phyloP scores from a whole-genome alignment of 371 early-diverging fungal species.

The Mucor piriformis region DNA sequence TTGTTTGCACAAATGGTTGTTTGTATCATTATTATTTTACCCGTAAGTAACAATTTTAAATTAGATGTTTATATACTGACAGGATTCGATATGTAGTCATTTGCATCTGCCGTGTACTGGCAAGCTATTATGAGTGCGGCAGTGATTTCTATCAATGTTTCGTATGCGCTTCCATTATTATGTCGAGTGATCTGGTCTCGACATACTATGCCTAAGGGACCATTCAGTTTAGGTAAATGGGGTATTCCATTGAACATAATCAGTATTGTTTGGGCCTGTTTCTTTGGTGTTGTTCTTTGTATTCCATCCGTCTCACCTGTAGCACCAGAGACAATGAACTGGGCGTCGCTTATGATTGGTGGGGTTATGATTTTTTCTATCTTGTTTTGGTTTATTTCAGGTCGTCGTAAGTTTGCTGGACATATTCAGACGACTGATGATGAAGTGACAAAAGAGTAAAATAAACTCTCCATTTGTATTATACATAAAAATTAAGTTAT shows the following conservation, averaged over 20 bases:
- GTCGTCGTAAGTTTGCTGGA: constrained; percentile 22
- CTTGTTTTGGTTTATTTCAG: constrained; percentile 27
- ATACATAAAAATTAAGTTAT: too few relatives aligned
- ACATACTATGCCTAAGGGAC: constrained; percentile 31
- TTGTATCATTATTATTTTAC: constrained; percentile 31
- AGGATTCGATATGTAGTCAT: constrained; percentile 24
- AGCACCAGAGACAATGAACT: constrained; percentile 30
- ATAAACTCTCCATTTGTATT: too few relatives aligned
- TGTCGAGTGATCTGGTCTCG: constrained; percentile 35
- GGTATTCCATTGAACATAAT: constrained; percentile 31
- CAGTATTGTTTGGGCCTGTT: constrained; percentile 30
- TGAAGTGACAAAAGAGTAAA: too few relatives aligned
- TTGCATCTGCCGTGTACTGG: constrained; percentile 34
- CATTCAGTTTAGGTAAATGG: constrained; percentile 31
- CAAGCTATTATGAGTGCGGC: constrained; percentile 34
- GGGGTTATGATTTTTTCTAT: constrained; percentile 22
- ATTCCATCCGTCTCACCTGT: constrained; percentile 32
- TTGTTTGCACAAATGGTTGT: constrained; percentile 19
- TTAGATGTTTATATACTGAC: too few relatives aligned
- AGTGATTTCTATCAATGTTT: constrained; percentile 32
- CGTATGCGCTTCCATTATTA: constrained; percentile 31
- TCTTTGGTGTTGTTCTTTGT: constrained; percentile 34
- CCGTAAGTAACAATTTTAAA: constrained; percentile 27
- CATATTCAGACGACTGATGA: constrained; percentile 6
- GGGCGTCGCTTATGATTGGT: constrained; percentile 36